A percentile compares a stretch with the other conserved stretches of the same genome.
Evolutionary conservation across 176 grass and related monocot species (phyloP).

Genomic region (Saccharum spontaneum): DNA sequence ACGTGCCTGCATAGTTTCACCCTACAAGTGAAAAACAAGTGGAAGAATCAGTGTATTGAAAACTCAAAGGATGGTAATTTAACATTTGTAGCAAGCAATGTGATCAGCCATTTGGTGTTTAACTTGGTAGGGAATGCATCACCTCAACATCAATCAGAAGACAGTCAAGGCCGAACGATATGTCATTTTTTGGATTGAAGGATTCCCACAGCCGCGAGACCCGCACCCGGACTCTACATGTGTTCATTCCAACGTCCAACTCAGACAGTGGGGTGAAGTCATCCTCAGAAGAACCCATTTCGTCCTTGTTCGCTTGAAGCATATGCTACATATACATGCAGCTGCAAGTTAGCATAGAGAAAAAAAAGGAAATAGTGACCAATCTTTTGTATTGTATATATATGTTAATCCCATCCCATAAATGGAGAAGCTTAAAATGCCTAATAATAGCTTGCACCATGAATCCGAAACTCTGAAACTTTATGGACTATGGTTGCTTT

Average conservation of each 20-base stretch:
- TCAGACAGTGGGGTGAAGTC: slow-evolving; percentile 26
- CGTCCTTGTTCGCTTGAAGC: neutral
- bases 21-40: neutral
- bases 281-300: slow-evolving; percentile 18
- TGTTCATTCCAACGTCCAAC: neutral
- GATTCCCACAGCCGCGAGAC: slow-evolving; percentile 27
- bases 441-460: neutral
- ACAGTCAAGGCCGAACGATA: slow-evolving; percentile 4
- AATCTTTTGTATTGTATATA: neutral
- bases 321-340: neutral
- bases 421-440: neutral
- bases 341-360: neutral
- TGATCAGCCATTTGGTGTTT: neutral
- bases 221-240: slow-evolving; percentile 23
- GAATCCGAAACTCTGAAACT: neutral
- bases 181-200: slow-evolving; percentile 26
- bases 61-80: slow-evolving; percentile 7
- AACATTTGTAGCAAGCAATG: neutral
- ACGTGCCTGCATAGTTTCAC: slow-evolving; percentile 35
- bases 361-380: neutral
- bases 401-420: neutral
- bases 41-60: neutral
- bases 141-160: slow-evolving; percentile 33
- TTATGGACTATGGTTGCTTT: slow-evolving; percentile 6
- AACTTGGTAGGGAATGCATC: neutral